A percentile compares a stretch with the other conserved stretches of the same genome.
Conservation (phyloP, 139 green algal species). For the Chara braunii region DNA sequence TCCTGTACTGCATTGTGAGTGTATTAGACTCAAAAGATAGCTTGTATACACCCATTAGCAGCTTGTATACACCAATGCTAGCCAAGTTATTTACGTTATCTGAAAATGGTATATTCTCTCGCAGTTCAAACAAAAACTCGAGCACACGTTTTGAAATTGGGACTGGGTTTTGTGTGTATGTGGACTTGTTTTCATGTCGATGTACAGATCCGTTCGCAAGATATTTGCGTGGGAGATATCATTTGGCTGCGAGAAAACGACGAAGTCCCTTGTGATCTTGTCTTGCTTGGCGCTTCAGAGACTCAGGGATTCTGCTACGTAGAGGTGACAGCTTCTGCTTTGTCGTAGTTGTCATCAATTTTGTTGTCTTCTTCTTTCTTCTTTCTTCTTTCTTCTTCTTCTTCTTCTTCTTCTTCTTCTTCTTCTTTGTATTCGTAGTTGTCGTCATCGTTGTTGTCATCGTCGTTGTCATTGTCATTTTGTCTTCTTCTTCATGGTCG, state of each 20-base stretch:
- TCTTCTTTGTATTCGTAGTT: too few relatives aligned
- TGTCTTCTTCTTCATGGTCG: too few relatives aligned
- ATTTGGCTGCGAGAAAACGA: conserved; percentile 40
- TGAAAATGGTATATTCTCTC: conserved; percentile 5
- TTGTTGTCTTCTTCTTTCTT: background rate
- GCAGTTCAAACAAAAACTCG: conserved; percentile 4
- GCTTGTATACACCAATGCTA: too few relatives aligned
- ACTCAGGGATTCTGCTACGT: conserved; percentile 25
- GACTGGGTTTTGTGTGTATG: conserved; percentile 1
- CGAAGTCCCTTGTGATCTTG: conserved; percentile 35
- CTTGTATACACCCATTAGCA: too few relatives aligned
- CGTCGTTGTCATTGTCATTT: too few relatives aligned
- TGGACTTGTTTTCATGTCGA: conserved; percentile 1
- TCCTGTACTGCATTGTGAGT: too few relatives aligned
- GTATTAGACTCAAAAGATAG: too few relatives aligned
- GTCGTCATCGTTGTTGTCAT: too few relatives aligned
- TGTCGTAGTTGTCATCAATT: background rate
- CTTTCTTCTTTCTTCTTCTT: background rate
- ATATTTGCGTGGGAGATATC: conserved; percentile 35
- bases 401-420: too few relatives aligned
- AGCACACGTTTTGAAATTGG: background rate
- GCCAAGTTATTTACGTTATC: background rate
- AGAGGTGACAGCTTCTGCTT: conserved; percentile 7
- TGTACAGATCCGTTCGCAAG: conserved; percentile 21
- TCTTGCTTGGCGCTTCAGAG: conserved; percentile 31